These are phyloP conservation scores for Diddensiella santjacobensis DNA, from an alignment of 805 yeast species.

Conservation along the genomic window DNA sequence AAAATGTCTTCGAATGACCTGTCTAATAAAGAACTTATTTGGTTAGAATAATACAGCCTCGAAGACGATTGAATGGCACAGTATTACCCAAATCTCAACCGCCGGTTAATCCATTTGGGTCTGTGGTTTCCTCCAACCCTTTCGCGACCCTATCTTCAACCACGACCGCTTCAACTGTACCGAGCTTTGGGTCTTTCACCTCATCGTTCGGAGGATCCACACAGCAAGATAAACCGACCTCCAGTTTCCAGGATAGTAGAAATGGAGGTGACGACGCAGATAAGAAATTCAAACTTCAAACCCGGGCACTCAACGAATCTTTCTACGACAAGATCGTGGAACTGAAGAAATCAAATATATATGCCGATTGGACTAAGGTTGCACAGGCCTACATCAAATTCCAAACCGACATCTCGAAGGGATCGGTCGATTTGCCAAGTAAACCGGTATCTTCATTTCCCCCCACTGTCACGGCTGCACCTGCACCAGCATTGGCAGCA, in stretches of 20 bases:
- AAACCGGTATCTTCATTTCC: too few species aligned
- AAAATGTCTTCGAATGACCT: too few species aligned
- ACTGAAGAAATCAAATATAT: conserved; percentile 9
- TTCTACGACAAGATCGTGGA: conserved; percentile 46
- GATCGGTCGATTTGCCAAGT: conserved; percentile 4
- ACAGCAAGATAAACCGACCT: too few species aligned
- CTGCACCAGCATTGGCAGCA: neutral
- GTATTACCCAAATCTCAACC: conserved; percentile 12
- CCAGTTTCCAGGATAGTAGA: neutral
- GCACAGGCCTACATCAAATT: conserved; percentile 58
- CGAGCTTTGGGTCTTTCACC: neutral
- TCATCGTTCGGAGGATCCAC: conserved; percentile 1
- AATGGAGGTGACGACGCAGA: neutral
- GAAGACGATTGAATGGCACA: conserved; percentile 1
- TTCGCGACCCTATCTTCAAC: conserved; percentile 5
- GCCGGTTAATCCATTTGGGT: neutral
- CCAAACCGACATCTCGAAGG: conserved; percentile 39
- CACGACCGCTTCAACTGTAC: neutral
- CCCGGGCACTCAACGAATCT: conserved; percentile 63
- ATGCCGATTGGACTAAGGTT: conserved; percentile 48
- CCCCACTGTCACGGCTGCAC: neutral
- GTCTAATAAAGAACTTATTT: too few species aligned
- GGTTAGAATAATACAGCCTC: conserved; percentile 13
- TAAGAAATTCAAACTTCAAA: conserved; percentile 4
- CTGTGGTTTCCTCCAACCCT: conserved; percentile 8